Percentiles rank a stretch among this genome's conserved stretches.
These are phyloP conservation scores for Cornus kousa DNA, from an alignment of 148 eudicot genomes.

Conservation along the genomic window DNA sequence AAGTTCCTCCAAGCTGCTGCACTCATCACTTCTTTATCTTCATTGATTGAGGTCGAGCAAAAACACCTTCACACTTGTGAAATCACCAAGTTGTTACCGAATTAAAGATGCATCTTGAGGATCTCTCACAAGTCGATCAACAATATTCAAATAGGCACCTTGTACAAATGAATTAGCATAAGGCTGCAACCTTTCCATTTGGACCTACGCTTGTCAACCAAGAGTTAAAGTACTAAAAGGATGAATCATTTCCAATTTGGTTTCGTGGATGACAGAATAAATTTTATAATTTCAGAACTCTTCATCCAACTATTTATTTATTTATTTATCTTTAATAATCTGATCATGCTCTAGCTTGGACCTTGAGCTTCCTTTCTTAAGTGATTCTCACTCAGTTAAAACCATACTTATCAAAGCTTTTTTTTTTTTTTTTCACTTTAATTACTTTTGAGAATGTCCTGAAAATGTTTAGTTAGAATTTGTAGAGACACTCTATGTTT, in stretches of 20 bases:
- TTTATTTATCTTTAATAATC: not conserved
- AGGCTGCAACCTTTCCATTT: not conserved
- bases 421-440: not conserved
- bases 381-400: slow-evolving; percentile 4
- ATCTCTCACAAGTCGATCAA: slow-evolving; percentile 8
- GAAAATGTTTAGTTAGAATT: slow-evolving; percentile 1
- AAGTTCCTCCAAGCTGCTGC: slow-evolving; percentile 5
- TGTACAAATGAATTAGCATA: not conserved
- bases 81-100: not conserved
- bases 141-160: not conserved
- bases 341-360: slow-evolving; percentile 3
- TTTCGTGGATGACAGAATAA: not conserved
- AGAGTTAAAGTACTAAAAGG: not conserved
- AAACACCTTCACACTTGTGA: not conserved
- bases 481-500: slow-evolving; percentile 1
- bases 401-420: slow-evolving; percentile 5
- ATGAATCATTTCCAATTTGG: slow-evolving; percentile 3
- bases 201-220: not conserved
- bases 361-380: slow-evolving; percentile 3
- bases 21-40: slow-evolving; percentile 5
- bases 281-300: slow-evolving; percentile 1
- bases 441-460: not conserved
- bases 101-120: slow-evolving; percentile 2
- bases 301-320: not conserved
- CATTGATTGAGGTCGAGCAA: not conserved